phyloP scores from a whole-genome alignment of 177 flowering plant species.

The Vitis hybrid region DNA sequence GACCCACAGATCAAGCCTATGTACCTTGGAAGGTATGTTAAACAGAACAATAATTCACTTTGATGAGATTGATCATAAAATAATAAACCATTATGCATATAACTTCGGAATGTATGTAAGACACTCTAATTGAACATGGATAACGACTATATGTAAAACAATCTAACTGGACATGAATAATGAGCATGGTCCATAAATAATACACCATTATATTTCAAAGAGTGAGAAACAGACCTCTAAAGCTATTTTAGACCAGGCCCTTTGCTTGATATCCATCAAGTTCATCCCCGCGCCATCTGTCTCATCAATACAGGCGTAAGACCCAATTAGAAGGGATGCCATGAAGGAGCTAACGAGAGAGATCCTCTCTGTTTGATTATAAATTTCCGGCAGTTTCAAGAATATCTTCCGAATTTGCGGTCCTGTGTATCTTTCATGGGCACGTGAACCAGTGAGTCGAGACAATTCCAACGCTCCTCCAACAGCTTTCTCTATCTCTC shows the following conservation, averaged over 20 bases:
- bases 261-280: slow-evolving; percentile 77
- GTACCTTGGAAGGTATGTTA: too few relatives aligned
- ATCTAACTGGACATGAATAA: not conserved
- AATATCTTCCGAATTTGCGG: slow-evolving; percentile 84
- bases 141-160: too few relatives aligned
- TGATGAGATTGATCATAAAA: too few relatives aligned
- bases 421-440: slow-evolving; percentile 84
- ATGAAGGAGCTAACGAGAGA: slow-evolving; percentile 95
- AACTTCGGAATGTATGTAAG: too few relatives aligned
- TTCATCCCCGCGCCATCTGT: slow-evolving; percentile 99
- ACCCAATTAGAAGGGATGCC: slow-evolving; percentile 82
- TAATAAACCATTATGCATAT: too few relatives aligned
- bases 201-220: not conserved
- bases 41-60: too few relatives aligned
- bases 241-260: slow-evolving; percentile 68
- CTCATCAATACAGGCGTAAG: slow-evolving; percentile 84
- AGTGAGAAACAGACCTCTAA: slow-evolving; percentile 55
- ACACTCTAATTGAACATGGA: too few relatives aligned
- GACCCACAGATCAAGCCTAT: too few relatives aligned
- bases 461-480: slow-evolving; percentile 87
- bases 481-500: slow-evolving; percentile 74
- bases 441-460: slow-evolving; percentile 82
- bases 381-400: slow-evolving; percentile 64
- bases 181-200: not conserved
- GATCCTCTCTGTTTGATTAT: slow-evolving; percentile 76